Evolutionary conservation across 2,329 filamentous ascomycete genomes (phyloP), one percentile per base, ranked within the genome.

Genomic region (Purpureocillium lavendulum): DNA sequence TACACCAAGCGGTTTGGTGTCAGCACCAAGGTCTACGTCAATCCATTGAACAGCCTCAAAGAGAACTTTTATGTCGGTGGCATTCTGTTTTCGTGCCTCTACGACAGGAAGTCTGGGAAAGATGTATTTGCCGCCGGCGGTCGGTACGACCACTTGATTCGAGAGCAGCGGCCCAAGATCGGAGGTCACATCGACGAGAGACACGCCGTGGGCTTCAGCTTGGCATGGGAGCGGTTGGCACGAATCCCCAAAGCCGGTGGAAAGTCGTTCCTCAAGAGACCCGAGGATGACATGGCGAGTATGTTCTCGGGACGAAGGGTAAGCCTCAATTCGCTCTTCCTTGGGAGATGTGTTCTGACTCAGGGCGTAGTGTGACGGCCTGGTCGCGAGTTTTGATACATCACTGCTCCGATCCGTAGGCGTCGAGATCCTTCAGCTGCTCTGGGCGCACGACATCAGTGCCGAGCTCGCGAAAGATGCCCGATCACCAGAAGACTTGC

Each of bases 91-190:
- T 86, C 94, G 45, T 96, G 88, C 53, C 66, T 96, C 2, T 87
- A 89, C 47, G 90, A 97, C 57, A 81, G 77, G 45, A 94, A 87
- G 57, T 76, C 82, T 11, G 30, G 28, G 45, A 81, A 77, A 50
- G 84, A 92, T 49, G 86, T 97, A 0, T 87, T 97, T 54, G 92
- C 90, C 6, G 92, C 89, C 26, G 92, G 94, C 37, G 92, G 92
- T 3, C 79, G 92, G 36, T 98, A 98, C 57, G 94, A 98, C 57
- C 79, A 80, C 35, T 67, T 98, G 15, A 90, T 98, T 47, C 80
- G 81, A 56, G 85, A 94, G 44, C 85, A 94, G 54, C 77, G 82
- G 8, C 84, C 85, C 5, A 82, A 80, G 46, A 75, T 80, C 32
- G 70, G 77, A 31, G 73, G 70, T 17, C 75, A 74, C 41, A 68